These are phyloP conservation scores for Gloeostereum incarnatum DNA, from an alignment of 768 basidiomycete species.

Conservation along the genomic window DNA sequence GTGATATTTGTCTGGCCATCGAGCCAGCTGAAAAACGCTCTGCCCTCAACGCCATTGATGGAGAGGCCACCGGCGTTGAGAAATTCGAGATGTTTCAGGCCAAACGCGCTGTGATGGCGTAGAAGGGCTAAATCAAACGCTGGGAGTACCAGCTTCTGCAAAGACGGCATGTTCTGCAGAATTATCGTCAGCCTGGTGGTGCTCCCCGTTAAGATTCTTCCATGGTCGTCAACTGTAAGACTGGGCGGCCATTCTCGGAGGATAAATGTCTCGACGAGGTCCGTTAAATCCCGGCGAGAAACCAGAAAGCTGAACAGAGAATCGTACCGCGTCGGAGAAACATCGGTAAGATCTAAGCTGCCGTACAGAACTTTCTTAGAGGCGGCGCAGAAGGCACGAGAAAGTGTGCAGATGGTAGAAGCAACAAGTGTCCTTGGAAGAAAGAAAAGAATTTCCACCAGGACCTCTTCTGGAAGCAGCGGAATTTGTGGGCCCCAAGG, in stretches of 20 bases:
- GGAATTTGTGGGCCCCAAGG: too few relatives aligned
- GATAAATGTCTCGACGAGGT: slow-evolving; percentile 26
- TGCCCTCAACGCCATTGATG: slow-evolving; percentile 21
- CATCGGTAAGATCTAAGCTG: too few relatives aligned
- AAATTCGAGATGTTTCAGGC: slow-evolving; percentile 29
- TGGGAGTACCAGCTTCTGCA: slow-evolving; percentile 29
- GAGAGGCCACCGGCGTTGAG: slow-evolving; percentile 16
- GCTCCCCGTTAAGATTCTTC: slow-evolving; percentile 13
- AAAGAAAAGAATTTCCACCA: too few relatives aligned
- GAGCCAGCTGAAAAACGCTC: slow-evolving; percentile 28
- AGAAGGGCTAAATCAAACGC: slow-evolving; percentile 32
- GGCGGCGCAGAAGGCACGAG: too few relatives aligned
- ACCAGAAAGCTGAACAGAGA: slow-evolving; percentile 28
- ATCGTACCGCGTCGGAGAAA: too few relatives aligned
- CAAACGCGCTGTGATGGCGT: slow-evolving; percentile 31
- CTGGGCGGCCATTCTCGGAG: slow-evolving; percentile 35
- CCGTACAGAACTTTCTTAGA: too few relatives aligned
- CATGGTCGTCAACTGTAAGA: slow-evolving; percentile 12
- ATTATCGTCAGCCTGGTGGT: slow-evolving; percentile 33
- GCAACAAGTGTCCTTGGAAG: too few relatives aligned
- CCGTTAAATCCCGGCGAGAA: slow-evolving; percentile 28
- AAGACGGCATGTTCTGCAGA: slow-evolving; percentile 35
- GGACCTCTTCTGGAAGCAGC: too few relatives aligned
- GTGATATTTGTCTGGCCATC: slow-evolving; percentile 32
- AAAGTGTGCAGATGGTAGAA: too few relatives aligned